Base-by-base conservation (phyloP, 306 rosid species). In the Cicer bijugum region DNA sequence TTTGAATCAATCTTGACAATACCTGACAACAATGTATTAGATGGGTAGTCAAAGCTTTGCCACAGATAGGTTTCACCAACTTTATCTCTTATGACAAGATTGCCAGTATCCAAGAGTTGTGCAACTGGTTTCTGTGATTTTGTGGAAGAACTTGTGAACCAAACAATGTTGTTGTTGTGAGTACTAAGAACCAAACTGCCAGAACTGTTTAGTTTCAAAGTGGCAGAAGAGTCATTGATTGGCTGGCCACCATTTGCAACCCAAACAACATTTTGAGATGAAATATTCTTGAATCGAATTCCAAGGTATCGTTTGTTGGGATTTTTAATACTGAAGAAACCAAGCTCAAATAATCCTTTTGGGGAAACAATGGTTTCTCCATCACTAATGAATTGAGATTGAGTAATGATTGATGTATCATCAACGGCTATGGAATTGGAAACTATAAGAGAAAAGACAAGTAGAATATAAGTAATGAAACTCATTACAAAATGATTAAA, bases 1-100 rank as follows among this genome's bases (percentile, higher is more conserved):
- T 8, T 52, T 52, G 58, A 6, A 12, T 28, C 42, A 58, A 58
- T 28, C 9, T 10, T 58, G 11, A 57, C 16, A 7, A 59, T 59
- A 59, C 72, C 67, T 10, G 82, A 15, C 79, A 77, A 42, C 38
- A 72, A 10, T 35, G 82, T 82, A n/a, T 77, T 39, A 14, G 67
- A 35, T 8, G 84, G 81, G 10, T 70, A 9, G 10, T 81, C 81
- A 63, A 75, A 81, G 39, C 84, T 75, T 58, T 81, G 75, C 85
- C 82, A 81, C 38, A 76, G n/a, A 40, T 55, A 71, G 37, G 6
- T 15, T 12, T 16, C 8, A 1, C 12, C 12, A 0, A 0, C 14
- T 4, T n/a, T 9, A 9, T 60, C 73, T 61, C 59, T 69, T 52
- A 81, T 48, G 64, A 81, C 74, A 53, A 81, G 84, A 16, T 75